phyloP scores from a whole-genome alignment of 495 filamentous ascomycete species.

The Thermothielavioides terrestris region DNA sequence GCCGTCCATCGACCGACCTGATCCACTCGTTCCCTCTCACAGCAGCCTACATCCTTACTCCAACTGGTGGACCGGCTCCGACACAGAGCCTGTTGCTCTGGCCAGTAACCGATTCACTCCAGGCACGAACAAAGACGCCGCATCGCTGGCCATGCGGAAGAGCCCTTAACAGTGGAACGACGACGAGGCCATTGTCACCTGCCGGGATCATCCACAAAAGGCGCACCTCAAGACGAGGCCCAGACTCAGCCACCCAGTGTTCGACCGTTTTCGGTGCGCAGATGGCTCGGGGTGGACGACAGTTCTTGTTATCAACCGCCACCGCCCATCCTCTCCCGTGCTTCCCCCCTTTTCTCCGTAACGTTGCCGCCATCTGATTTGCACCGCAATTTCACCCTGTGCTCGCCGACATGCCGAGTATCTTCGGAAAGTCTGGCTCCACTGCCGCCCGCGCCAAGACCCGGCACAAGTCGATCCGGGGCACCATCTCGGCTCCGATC shows the following conservation, averaged over 20 bases:
- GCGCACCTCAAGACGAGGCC: constrained; percentile 6
- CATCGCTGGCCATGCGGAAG: constrained; percentile 32
- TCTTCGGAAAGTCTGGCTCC: constrained; percentile 32
- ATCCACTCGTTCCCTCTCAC: constrained; percentile 8
- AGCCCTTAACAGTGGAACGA: constrained; percentile 19
- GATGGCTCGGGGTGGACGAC: constrained; percentile 19
- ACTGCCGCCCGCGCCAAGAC: constrained; percentile 33
- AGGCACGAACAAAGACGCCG: constrained; percentile 10
- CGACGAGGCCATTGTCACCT: constrained; percentile 12
- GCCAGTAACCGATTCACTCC: neutral
- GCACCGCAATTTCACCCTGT: neutral
- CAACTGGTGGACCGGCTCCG: neutral
- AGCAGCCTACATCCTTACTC: neutral
- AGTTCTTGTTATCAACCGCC: constrained; percentile 16
- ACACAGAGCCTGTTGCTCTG: neutral
- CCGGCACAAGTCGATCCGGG: constrained; percentile 35
- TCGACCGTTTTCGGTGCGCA: too few relatives aligned
- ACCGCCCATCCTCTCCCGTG: constrained; percentile 2
- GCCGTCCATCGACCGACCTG: constrained; percentile 17
- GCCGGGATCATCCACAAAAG: constrained; percentile 11
- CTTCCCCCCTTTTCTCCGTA: neutral
- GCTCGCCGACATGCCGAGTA: constrained; percentile 20
- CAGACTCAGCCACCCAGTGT: constrained; percentile 21
- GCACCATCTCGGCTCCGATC: constrained; percentile 46
- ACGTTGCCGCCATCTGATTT: neutral